These are phyloP conservation scores for Neocucurbitaria cava DNA, from an alignment of 2,329 filamentous ascomycete genomes.

Conservation along the genomic window DNA sequence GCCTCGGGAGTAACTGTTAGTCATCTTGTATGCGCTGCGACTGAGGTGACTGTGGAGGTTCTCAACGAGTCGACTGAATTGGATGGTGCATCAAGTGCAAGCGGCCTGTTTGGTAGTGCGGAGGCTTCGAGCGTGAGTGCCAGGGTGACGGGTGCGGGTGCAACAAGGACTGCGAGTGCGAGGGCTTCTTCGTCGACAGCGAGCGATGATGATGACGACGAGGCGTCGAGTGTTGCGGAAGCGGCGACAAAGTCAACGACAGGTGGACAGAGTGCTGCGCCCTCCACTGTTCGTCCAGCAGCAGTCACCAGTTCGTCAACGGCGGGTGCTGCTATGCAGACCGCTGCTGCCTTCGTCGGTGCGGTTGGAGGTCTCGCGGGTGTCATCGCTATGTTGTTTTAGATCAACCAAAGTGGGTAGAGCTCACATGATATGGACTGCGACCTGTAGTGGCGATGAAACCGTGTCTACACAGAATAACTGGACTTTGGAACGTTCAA, in stretches of 20 bases:
- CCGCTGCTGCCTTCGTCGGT: slow-evolving; percentile 2
- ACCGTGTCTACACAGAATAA: not conserved
- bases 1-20: slow-evolving; percentile 6
- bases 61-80: slow-evolving; percentile 5
- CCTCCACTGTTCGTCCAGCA: not conserved
- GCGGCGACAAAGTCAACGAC: not conserved
- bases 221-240: not conserved
- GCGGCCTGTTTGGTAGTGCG: too few relatives aligned
- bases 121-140: not conserved
- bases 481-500: not conserved
- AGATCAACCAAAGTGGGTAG: not conserved
- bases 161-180: not conserved
- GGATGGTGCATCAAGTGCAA: not conserved
- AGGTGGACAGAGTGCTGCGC: not conserved
- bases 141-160: not conserved
- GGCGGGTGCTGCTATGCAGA: slow-evolving; percentile 4
- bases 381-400: slow-evolving; percentile 8
- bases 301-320: not conserved
- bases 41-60: slow-evolving; percentile 9
- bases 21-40: slow-evolving; percentile 20
- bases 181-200: not conserved
- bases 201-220: not conserved
- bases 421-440: not conserved
- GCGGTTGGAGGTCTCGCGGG: slow-evolving; percentile 5
- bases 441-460: not conserved